Evolutionary conservation across 495 filamentous ascomycete species (phyloP), one percentile per base, ranked within the genome.

Genomic region (Penicillium dipodomyicola): DNA sequence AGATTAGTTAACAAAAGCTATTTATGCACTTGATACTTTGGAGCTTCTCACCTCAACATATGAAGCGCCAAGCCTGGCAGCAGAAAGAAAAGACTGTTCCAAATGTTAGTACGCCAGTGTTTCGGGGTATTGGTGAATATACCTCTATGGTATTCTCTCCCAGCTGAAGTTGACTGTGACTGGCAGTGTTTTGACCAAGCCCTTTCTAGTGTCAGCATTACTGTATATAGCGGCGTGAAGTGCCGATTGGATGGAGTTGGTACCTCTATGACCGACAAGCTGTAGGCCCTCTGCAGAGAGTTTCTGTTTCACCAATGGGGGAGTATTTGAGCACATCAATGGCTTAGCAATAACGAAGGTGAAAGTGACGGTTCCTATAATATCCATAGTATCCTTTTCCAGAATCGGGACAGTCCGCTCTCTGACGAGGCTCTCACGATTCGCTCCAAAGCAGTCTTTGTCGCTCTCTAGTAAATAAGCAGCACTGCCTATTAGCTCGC

Each of bases 141-240:
- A 69, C 63, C 58, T 67, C 54, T 30, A 68, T 51, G 4, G 71
- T 73, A 40, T 76, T 77, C 46, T 75, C 74, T 14, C 74, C 68
- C 14, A 75, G 44, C 61, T 77, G 74, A 39, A 77, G 56, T 15
- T 69, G 61, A 35, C 19, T 63, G 27, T 27, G 58, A n/a, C 37
- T 53, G 15, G 56, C 44, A 32, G 55, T 53, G 52, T 73, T 72
- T 49, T 66, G 58, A 19, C 70, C 69, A 14, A 63, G 49, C n/a
- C 58, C 53, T 61, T 15, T 7, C 8, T 14, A n/a, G 9, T 44
- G 22, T 43, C 7, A 32, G 39, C 12, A 17, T 44, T 8, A 4
- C 12, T 42, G 23, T 15, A 27, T 23, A 7, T 3, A 8, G 19
- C 19, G 29, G 30, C 15, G 42, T 27, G 19, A 3, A 15, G 11